phyloP scores from a whole-genome alignment of 495 filamentous ascomycete genomes.

The Venustampulla echinocandica region DNA sequence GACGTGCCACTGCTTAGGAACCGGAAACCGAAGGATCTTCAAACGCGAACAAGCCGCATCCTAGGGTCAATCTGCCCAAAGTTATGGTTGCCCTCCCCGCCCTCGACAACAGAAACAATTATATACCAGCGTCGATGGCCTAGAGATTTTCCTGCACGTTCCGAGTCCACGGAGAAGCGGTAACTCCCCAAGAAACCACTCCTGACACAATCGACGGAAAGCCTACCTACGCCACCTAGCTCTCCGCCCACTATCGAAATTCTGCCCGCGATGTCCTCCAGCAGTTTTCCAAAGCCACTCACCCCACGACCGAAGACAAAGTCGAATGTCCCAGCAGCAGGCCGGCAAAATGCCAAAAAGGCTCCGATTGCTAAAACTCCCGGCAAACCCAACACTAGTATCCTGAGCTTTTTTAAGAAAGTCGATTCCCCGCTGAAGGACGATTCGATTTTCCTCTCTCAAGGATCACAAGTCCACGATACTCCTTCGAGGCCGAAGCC shows the following conservation, averaged over 20 bases:
- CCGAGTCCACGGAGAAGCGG: slow-evolving; percentile 33
- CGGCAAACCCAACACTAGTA: slow-evolving; percentile 57
- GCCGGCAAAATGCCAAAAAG: slow-evolving; percentile 13
- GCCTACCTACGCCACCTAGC: slow-evolving; percentile 34
- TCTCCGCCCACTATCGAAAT: slow-evolving; percentile 3
- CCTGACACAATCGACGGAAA: slow-evolving; percentile 31
- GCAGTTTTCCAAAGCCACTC: slow-evolving; percentile 19
- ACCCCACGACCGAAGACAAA: slow-evolving; percentile 23
- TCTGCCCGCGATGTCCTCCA: slow-evolving; percentile 20
- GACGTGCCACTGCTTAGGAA: too few species aligned
- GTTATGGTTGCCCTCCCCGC: too few species aligned
- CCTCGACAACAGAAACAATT: neutral
- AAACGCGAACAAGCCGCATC: too few species aligned
- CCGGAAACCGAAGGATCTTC: too few species aligned
- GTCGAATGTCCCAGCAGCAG: slow-evolving; percentile 7
- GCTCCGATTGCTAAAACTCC: slow-evolving; percentile 9
- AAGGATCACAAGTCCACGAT: slow-evolving; percentile 29
- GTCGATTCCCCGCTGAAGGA: slow-evolving; percentile 36
- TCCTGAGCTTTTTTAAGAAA: slow-evolving; percentile 78
- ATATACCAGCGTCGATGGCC: neutral
- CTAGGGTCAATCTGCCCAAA: too few species aligned
- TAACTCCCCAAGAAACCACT: too few species aligned
- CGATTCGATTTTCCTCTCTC: slow-evolving; percentile 25
- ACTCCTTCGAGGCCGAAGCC: slow-evolving; percentile 21
- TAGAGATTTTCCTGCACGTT: slow-evolving; percentile 29